A percentile compares a stretch with the other conserved stretches of the same genome.
These are phyloP conservation scores for Tilletia caries DNA, from an alignment of 1,284 basidiomycete species.

Conservation along the genomic window DNA sequence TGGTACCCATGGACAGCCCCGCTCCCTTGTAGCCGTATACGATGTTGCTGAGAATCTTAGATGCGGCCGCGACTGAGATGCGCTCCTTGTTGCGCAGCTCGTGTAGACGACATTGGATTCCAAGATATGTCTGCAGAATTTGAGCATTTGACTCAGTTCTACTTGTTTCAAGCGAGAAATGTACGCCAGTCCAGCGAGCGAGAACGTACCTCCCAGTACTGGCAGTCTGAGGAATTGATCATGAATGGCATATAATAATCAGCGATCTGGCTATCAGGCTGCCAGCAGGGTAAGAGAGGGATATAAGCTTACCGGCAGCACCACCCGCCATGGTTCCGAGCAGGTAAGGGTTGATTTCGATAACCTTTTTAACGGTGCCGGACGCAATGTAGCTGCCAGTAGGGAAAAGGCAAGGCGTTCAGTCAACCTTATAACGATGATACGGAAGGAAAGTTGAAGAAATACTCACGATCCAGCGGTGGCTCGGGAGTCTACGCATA, in stretches of 20 bases:
- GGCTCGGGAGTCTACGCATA: conserved; percentile 94
- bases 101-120: conserved; percentile 93
- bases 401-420: conserved; percentile 45
- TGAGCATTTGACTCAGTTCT: not conserved
- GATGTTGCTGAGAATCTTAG: conserved; percentile 94
- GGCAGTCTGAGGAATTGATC: conserved; percentile 23
- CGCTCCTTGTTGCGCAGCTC: conserved; percentile 95
- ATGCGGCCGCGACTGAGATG: conserved; percentile 96
- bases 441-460: not conserved
- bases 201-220: conserved; percentile 38
- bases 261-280: not conserved
- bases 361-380: conserved; percentile 63
- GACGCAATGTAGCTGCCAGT: conserved; percentile 73
- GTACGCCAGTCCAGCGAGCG: not conserved
- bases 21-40: conserved; percentile 99
- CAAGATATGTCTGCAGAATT: conserved; percentile 79
- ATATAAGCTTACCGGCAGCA: conserved; percentile 61
- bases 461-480: conserved; percentile 67
- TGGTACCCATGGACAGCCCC: conserved; percentile 99
- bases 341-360: conserved; percentile 98
- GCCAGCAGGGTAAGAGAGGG: not conserved
- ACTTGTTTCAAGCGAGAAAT: conserved; percentile 21
- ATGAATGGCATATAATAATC: no score
- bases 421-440: not conserved
- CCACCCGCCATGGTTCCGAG: conserved; percentile 99